Conservation (phyloP, 352 stramenopile species). For the Phytophthora idaei region DNA sequence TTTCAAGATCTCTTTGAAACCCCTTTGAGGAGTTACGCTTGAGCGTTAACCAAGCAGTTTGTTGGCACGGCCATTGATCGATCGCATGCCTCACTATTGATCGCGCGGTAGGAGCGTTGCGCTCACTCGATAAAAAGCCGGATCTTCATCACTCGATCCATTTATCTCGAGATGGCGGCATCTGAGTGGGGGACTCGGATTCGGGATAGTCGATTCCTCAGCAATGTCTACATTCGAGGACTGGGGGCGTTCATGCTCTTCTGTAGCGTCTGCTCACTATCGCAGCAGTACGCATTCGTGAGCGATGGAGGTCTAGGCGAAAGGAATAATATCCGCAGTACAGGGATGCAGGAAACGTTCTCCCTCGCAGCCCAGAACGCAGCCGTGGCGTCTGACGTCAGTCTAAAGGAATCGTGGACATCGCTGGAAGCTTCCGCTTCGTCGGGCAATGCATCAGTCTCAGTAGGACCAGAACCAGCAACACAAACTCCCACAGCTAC, state of each 20-base stretch:
- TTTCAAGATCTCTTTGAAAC: conserved; percentile 12
- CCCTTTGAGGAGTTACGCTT: conserved; percentile 13
- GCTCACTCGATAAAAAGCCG: conserved; percentile 24
- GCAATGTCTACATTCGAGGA: conserved; percentile 45
- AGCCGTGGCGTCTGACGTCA: conserved; percentile 7
- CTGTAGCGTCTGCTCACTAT: conserved; percentile 34
- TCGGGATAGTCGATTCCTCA: conserved; percentile 40
- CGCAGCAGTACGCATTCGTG: conserved; percentile 33
- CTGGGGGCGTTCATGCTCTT: conserved; percentile 35
- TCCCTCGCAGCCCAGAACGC: conserved; percentile 17
- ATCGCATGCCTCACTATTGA: conserved; percentile 30
- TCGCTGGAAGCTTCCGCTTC: conserved; percentile 14
- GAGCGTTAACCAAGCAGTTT: not conserved
- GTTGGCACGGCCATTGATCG: conserved; percentile 1
- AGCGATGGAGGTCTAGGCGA: conserved; percentile 7
- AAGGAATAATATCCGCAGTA: conserved; percentile 15
- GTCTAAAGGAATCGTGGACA: conserved; percentile 10
- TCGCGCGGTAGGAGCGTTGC: not conserved
- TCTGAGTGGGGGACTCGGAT: conserved; percentile 27
- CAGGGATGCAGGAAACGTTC: conserved; percentile 7
- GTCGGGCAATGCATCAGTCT: conserved; percentile 2
- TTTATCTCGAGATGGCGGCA: conserved; percentile 25
- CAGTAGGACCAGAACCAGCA: conserved; percentile 5
- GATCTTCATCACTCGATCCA: conserved; percentile 24
- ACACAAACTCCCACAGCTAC: not conserved